Percentiles rank a stretch among this genome's conserved stretches.
Conservation (phyloP, 2,329 filamentous ascomycete genomes). For the Fusarium algeriense region DNA sequence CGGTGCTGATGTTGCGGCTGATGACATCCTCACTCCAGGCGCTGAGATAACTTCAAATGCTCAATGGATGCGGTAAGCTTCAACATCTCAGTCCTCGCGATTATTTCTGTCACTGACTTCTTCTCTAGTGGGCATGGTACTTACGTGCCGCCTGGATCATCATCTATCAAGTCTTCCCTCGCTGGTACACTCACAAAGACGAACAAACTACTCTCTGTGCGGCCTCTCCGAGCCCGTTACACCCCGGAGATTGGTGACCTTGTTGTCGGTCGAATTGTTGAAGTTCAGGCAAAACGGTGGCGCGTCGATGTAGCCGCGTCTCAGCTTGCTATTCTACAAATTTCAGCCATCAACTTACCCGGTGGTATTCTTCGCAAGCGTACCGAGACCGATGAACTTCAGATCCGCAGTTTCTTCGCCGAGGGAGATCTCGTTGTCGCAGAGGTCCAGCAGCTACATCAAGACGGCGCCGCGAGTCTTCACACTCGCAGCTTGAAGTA, state of each 20-base stretch:
- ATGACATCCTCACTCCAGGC: conserved; percentile 85
- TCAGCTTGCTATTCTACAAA: conserved; percentile 84
- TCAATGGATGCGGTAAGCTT: conserved; percentile 89
- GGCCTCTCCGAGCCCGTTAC: conserved; percentile 91
- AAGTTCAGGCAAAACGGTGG: conserved; percentile 95
- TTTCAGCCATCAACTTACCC: conserved; percentile 93
- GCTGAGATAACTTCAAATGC: conserved; percentile 88
- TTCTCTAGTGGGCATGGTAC: conserved; percentile 86
- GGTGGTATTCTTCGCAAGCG: conserved; percentile 91
- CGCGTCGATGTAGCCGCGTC: conserved; percentile 93
- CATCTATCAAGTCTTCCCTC: conserved; percentile 87
- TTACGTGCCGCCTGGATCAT: conserved; percentile 72
- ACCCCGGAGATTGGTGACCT: conserved; percentile 96
- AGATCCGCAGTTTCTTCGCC: conserved; percentile 96
- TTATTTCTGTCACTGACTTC: conserved; percentile 16
- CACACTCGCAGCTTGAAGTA: conserved; percentile 94
- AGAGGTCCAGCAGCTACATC: conserved; percentile 90
- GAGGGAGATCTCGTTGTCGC: conserved; percentile 95
- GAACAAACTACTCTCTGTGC: conserved; percentile 95
- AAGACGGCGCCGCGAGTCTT: conserved; percentile 86
- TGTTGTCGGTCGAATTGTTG: conserved; percentile 91
- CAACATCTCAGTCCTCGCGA: conserved; percentile 7
- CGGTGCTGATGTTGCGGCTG: conserved; percentile 59
- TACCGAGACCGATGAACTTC: conserved; percentile 95
- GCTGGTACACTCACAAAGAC: conserved; percentile 92